Evolutionary conservation across 208 protist species (phyloP).

Genomic region (Leishmania gerbilli): DNA sequence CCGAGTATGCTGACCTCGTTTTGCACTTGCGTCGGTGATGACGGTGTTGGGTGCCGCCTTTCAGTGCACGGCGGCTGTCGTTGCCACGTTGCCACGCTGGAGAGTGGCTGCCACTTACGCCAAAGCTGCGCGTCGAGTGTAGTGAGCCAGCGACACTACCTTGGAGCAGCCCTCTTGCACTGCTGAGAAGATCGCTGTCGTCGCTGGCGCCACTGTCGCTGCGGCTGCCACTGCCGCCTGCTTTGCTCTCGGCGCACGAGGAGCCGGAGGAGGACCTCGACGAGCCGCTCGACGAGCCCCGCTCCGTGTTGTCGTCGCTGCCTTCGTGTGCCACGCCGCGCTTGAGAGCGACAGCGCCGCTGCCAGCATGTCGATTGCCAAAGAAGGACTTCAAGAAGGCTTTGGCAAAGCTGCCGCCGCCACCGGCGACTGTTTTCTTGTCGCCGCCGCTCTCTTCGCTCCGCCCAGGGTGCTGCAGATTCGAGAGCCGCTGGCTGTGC

Average conservation of each 20-base stretch:
- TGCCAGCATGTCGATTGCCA: constrained; percentile 17
- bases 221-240: background rate
- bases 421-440: background rate
- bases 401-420: constrained; percentile 45
- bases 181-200: background rate
- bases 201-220: background rate
- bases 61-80: no score
- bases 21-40: background rate
- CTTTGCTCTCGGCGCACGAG: constrained; percentile 6
- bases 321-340: constrained; percentile 8
- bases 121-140: constrained; percentile 10
- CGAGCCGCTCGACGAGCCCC: constrained; percentile 10
- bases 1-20: background rate
- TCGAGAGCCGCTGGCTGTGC: background rate
- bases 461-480: background rate
- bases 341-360: constrained; percentile 8
- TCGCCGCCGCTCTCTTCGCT: background rate
- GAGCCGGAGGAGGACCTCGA: background rate
- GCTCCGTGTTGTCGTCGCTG: constrained; percentile 3
- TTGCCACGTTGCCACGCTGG: background rate
- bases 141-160: constrained; percentile 2
- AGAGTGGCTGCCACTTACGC: constrained; percentile 3
- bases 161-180: background rate
- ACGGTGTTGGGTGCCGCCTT: background rate
- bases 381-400: constrained; percentile 66